A percentile compares a stretch with the other conserved stretches of the same genome.
These are phyloP conservation scores for Pseudogymnoascus sp. DNA, from an alignment of 2,329 filamentous ascomycete genomes.

Conservation along the genomic window DNA sequence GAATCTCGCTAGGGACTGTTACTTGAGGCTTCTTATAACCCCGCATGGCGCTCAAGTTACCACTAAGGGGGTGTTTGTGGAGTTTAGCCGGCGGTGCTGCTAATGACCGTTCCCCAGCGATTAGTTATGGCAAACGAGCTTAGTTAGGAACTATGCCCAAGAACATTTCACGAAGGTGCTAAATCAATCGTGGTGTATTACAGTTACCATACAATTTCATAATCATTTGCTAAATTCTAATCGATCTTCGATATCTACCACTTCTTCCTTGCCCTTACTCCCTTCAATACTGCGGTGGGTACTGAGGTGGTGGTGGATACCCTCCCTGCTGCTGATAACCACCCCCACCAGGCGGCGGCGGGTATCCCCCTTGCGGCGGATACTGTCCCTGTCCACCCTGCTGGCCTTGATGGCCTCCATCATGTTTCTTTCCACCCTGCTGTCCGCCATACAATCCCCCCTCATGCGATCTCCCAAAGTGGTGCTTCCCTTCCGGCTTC, in stretches of 20 bases:
- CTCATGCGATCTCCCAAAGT: constrained; percentile 1
- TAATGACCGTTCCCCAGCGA: too few relatives aligned
- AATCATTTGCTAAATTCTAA: neutral
- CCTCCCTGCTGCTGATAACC: neutral
- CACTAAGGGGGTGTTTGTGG: too few relatives aligned
- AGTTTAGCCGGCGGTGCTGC: too few relatives aligned
- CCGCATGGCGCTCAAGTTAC: too few relatives aligned
- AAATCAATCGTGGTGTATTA: neutral
- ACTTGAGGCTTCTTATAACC: neutral
- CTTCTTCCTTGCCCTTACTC: too few relatives aligned
- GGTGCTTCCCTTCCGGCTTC: neutral
- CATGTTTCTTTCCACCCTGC: neutral
- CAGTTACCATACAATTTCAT: neutral
- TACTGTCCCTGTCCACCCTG: neutral
- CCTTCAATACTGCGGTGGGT: neutral
- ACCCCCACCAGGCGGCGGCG: neutral
- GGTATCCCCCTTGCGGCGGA: neutral
- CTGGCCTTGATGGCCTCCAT: neutral
- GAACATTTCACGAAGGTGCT: neutral
- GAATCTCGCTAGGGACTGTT: neutral
- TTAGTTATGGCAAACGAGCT: too few relatives aligned
- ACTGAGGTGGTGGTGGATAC: neutral
- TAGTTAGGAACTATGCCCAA: too few relatives aligned
- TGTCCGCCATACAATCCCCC: neutral
- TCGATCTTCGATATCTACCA: neutral